A percentile compares a stretch with the other conserved stretches of the same genome.
Conservation (phyloP, 257 asterid genomes). For the Cinchona pubescens region DNA sequence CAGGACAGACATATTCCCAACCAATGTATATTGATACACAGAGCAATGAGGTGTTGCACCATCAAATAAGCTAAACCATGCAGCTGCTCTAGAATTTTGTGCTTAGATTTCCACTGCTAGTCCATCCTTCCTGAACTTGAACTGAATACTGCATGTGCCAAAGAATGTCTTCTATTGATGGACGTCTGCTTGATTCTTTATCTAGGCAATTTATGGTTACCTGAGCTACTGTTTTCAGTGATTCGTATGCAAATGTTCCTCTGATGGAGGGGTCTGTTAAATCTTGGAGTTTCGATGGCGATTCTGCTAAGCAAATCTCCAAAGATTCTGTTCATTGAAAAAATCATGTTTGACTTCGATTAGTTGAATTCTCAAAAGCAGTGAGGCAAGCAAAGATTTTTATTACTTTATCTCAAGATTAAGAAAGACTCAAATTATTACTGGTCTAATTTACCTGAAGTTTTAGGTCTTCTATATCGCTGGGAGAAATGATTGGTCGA, state of each 20-base stretch:
- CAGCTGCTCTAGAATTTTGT: conserved; percentile 34
- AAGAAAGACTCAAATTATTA: not conserved
- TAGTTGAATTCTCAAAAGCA: not conserved
- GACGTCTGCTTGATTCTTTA: conserved; percentile 58
- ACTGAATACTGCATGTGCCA: conserved; percentile 98
- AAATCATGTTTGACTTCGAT: not conserved
- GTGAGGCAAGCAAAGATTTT: not conserved
- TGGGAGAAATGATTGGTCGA: conserved; percentile 53
- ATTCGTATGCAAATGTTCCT: conserved; percentile 83
- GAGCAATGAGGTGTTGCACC: conserved; percentile 4
- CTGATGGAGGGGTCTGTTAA: conserved; percentile 74
- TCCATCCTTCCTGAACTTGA: conserved; percentile 99
- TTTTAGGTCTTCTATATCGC: conserved; percentile 59
- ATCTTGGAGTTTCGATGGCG: conserved; percentile 66
- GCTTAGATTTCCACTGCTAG: conserved; percentile 58
- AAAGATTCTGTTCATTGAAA: conserved; percentile 43
- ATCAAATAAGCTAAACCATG: not conserved
- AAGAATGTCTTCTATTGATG: conserved; percentile 90
- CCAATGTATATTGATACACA: not conserved
- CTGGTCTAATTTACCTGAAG: conserved; percentile 59
- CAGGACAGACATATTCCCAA: not conserved
- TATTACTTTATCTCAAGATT: not conserved
- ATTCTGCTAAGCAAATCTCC: conserved; percentile 76
- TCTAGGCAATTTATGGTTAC: conserved; percentile 68
- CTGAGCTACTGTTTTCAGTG: conserved; percentile 74